These are phyloP conservation scores for Hypomontagnella monticulosa DNA, from an alignment of 495 filamentous ascomycete genomes.

Conservation along the genomic window DNA sequence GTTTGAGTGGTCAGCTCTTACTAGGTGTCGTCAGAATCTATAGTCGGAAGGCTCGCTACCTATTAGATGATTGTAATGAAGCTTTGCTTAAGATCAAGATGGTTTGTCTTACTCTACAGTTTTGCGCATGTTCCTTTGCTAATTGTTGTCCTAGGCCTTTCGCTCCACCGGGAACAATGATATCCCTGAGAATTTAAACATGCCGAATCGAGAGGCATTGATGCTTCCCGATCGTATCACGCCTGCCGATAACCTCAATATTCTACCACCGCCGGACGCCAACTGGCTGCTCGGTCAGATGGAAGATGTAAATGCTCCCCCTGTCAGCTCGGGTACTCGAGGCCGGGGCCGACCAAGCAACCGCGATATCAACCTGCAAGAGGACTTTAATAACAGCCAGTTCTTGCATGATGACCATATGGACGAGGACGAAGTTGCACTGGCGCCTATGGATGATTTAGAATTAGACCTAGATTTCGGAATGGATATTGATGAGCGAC, in stretches of 20 bases:
- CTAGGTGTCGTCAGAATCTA: slow-evolving; percentile 97
- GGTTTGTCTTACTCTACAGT: slow-evolving; percentile 63
- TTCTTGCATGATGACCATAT: slow-evolving; percentile 72
- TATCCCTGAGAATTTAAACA: slow-evolving; percentile 70
- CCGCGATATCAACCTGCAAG: slow-evolving; percentile 70
- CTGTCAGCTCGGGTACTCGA: slow-evolving; percentile 52
- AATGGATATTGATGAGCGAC: slow-evolving; percentile 61
- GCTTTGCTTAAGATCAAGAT: slow-evolving; percentile 97
- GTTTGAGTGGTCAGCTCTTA: slow-evolving; percentile 91
- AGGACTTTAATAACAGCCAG: slow-evolving; percentile 70
- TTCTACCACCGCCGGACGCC: slow-evolving; percentile 72
- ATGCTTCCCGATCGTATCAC: slow-evolving; percentile 89
- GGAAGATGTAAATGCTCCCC: slow-evolving; percentile 61
- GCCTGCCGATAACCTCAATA: slow-evolving; percentile 82
- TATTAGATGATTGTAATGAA: slow-evolving; percentile 97
- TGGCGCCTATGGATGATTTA: slow-evolving; percentile 63
- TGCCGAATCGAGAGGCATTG: slow-evolving; percentile 73
- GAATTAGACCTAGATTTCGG: slow-evolving; percentile 69
- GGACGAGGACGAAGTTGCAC: slow-evolving; percentile 60
- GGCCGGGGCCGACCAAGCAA: slow-evolving; percentile 66
- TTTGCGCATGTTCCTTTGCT: neutral
- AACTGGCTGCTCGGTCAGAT: slow-evolving; percentile 76
- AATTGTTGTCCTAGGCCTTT: slow-evolving; percentile 70
- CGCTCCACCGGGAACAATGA: slow-evolving; percentile 82
- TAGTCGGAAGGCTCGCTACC: slow-evolving; percentile 93